Percentiles rank a stretch among this genome's conserved stretches.
Conservation (phyloP, 163 green algal species). For the Picocystis sp. region DNA sequence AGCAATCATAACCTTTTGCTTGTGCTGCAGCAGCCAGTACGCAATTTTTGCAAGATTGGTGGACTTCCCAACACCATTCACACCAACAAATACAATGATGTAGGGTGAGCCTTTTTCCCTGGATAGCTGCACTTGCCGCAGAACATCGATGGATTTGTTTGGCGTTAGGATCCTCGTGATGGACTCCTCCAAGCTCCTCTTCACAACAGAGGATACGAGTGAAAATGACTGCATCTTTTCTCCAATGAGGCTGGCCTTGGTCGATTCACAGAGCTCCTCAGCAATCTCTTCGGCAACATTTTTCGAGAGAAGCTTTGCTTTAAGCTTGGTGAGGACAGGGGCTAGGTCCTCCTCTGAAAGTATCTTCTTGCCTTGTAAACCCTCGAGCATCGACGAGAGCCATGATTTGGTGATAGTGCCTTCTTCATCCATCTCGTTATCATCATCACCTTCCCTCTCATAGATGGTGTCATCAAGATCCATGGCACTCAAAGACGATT, state of each 20-base stretch:
- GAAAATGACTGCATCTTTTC: constrained; percentile 74
- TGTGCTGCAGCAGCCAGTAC: constrained; percentile 42
- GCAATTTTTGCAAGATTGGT: constrained; percentile 91
- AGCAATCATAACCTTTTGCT: constrained; percentile 69
- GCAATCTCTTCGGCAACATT: constrained; percentile 97
- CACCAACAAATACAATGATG: constrained; percentile 90
- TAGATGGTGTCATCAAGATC: constrained; percentile 43
- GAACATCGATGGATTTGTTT: constrained; percentile 47
- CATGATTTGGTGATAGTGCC: constrained; percentile 9
- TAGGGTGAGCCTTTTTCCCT: constrained; percentile 63
- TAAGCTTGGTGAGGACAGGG: constrained; percentile 68
- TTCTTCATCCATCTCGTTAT: constrained; percentile 17
- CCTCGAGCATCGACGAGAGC: constrained; percentile 21
- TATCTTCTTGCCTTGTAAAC: constrained; percentile 39
- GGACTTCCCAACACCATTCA: constrained; percentile 97
- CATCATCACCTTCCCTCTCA: background rate
- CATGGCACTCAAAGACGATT: constrained; percentile 30
- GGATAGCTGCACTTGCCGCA: constrained; percentile 41
- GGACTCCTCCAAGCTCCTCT: constrained; percentile 62
- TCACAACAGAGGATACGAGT: constrained; percentile 25
- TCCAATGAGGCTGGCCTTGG: constrained; percentile 56
- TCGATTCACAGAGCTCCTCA: constrained; percentile 48
- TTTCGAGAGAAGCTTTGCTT: constrained; percentile 84
- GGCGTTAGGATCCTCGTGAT: constrained; percentile 80
- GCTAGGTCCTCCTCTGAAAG: constrained; percentile 66